A percentile compares a stretch with the other conserved stretches of the same genome.
Evolutionary conservation across 345 rosid species (phyloP).

Genomic region (Lumnitzera racemosa): DNA sequence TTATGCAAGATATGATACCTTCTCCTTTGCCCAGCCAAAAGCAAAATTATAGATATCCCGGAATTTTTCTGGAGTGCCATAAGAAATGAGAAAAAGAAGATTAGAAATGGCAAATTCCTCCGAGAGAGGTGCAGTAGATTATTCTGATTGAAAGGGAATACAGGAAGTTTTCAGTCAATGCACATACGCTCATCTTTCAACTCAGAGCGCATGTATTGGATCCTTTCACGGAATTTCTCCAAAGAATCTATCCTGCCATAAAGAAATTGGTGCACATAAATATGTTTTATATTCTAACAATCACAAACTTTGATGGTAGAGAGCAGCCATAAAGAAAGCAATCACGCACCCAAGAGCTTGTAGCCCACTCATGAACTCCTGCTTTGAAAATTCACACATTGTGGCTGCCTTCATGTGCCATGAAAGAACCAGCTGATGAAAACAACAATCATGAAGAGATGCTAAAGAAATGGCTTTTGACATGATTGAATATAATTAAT

Average conservation of each 20-base stretch:
- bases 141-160: slow-evolving; percentile 8
- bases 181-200: slow-evolving; percentile 91
- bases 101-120: background rate
- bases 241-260: slow-evolving; percentile 82
- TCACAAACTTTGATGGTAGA: slow-evolving; percentile 2
- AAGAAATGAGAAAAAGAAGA: slow-evolving; percentile 9
- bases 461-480: background rate
- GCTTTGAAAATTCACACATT: slow-evolving; percentile 91
- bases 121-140: background rate
- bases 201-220: slow-evolving; percentile 80
- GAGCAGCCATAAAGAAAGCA: background rate
- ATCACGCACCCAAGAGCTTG: slow-evolving; percentile 71
- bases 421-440: slow-evolving; percentile 80
- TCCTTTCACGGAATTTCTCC: slow-evolving; percentile 75
- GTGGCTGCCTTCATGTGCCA: slow-evolving; percentile 99
- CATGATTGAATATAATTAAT: too few species aligned
- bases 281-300: slow-evolving; percentile 10
- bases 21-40: slow-evolving; percentile 98
- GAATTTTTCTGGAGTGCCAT: slow-evolving; percentile 69
- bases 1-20: slow-evolving; percentile 38
- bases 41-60: slow-evolving; percentile 91
- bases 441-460: slow-evolving; percentile 4
- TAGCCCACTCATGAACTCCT: slow-evolving; percentile 78
- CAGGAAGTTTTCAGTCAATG: slow-evolving; percentile 1
- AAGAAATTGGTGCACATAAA: slow-evolving; percentile 17